Conservation (phyloP, 768 basidiomycete genomes). For the Termitomyces sp. region DNA sequence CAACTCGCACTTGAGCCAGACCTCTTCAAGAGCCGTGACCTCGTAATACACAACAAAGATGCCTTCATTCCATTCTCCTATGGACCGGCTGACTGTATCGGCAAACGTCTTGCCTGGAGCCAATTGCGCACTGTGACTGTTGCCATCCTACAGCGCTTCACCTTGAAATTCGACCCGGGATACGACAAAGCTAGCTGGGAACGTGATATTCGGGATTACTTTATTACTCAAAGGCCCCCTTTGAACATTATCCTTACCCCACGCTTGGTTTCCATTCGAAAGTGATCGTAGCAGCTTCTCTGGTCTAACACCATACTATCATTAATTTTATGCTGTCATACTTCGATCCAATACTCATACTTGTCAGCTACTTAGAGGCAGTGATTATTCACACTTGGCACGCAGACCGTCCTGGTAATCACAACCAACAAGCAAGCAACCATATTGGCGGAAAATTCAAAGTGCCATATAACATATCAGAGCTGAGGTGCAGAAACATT, state of each 20-base stretch:
- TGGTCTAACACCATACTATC: no score
- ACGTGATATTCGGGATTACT: constrained; percentile 21
- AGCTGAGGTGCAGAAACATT: no score
- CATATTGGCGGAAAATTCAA: no score
- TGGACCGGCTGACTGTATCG: constrained; percentile 49
- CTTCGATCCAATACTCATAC: no score
- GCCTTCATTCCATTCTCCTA: constrained; percentile 34
- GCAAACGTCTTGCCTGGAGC: constrained; percentile 29
- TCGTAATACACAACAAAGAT: constrained; percentile 15
- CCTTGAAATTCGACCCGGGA: constrained; percentile 20
- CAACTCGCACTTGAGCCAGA: constrained; percentile 13
- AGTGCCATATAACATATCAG: no score
- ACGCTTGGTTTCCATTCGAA: not conserved
- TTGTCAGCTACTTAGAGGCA: no score
- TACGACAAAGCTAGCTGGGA: constrained; percentile 23
- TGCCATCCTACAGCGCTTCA: constrained; percentile 24
- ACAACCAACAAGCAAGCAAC: no score
- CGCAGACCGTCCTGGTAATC: no score
- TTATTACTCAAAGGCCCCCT: constrained; percentile 13
- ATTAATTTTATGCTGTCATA: no score
- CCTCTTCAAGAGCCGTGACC: constrained; percentile 9
- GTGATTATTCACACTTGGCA: no score
- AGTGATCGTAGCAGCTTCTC: not conserved
- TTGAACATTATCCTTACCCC: not conserved
- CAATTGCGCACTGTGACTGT: constrained; percentile 27